Evolutionary conservation across 768 basidiomycete species (phyloP), one percentile per base, ranked within the genome.

Genomic region (Tylopilus plumbeoviolaceoides): DNA sequence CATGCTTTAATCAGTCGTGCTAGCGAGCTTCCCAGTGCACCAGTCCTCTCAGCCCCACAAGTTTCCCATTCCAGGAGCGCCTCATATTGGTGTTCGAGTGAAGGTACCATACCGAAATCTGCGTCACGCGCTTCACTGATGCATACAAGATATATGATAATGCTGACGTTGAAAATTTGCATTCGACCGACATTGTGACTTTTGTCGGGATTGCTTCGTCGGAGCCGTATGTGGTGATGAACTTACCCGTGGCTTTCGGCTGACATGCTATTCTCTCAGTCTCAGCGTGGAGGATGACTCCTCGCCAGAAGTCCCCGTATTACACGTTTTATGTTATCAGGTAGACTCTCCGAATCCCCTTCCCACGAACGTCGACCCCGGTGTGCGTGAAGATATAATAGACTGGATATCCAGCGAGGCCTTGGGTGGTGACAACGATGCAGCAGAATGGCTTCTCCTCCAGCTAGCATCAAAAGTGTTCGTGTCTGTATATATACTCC

Each of bases 381-480:
- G 56, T 14, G 52, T 81, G 15, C 75, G 85, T 35, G 62, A 75
- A 8, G 78, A 84, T 42, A 72, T 93, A 17, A 74, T 91, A 36
- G 56, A 70, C 0, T 93, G 91, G 91, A 79, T 93, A 45, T 86
- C 89, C 1, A 68, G 76, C 21, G 82, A 87, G 61, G 81, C 76
- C 11, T 73, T 92, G 5, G 85, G 76, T 0, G 85, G 87, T 5
- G 90, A 93, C 61, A 66, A 60, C 28, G 72, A 80, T 20, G 83
- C 84, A 2, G 88, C 89, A 21, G 85, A 91, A 68, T 91, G 86
- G 85, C 73, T 88, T 7, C 72, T 92, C 5, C 72, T 91, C 25
- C 72, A 77, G 40, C 62, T 75, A 42, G 74, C 86, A 15, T 75
- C 84, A 27, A 77, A 77, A 70, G 80, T 85, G 90, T 91, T 62